Base-by-base conservation (phyloP, 1,284 basidiomycete genomes). In the Trichosporon faecale region DNA sequence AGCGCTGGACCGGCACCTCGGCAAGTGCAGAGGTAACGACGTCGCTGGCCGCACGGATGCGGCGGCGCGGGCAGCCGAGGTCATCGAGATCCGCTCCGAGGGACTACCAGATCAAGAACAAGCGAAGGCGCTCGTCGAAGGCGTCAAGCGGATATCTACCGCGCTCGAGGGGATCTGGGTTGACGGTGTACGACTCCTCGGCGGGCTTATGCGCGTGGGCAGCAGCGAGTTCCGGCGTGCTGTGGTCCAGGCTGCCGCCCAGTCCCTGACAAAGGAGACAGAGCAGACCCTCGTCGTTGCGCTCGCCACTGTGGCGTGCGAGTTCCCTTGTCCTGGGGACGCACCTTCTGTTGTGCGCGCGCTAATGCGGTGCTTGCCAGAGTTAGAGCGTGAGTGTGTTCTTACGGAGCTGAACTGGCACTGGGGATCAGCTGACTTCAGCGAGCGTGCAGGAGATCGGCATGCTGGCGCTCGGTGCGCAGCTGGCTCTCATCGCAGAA, bases 51-150 rank as follows among this genome's bases (percentile, higher is more conserved):
- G 71, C 16, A 21, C 67, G 3, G 77, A 79, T 46, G 77, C 76
- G 0, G 77, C 77, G 3, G 33, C 29, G 7, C 71, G 76, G 8
- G 79, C 78, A 0, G 35, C 79, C 12, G 80, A 82, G 44, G 77
- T 75, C 1, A 66, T 72, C 0, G 74, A 78, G 52, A 49, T 78
- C 3, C 35, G 64, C 14, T 12, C 52, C 8, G 60, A 69, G 16
- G 68, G 68, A 23, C 46, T 40, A 6, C 49, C 37, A 8, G 49
- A 60, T 16, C 37, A 9, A 2, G 44, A 35, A 2, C 66, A 66
- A 0, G 77, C 68, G 9, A 37, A 8, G 1, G 23, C 25, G 8
- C 72, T 68, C 5, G 75, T 70, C 0, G 25, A 69, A 12, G 67
- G 60, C 0, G 64, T 77, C 0, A 31, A 60, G 1, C 31, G 66